These are phyloP conservation scores for Plasmopara viticola DNA, from an alignment of 352 stramenopile genomes.

Conservation along the genomic window DNA sequence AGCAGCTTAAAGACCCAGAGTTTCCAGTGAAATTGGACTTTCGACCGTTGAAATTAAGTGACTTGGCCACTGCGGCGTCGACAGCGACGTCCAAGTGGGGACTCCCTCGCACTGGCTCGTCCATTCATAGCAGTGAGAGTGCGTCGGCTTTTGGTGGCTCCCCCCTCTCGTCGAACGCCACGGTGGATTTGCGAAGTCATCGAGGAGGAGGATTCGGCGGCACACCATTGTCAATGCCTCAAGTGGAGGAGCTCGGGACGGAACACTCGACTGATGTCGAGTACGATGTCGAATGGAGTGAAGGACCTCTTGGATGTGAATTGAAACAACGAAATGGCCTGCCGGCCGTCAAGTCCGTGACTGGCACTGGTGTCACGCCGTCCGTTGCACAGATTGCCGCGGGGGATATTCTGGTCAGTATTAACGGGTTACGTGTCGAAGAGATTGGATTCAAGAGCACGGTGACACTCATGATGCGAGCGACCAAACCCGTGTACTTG, in stretches of 20 bases:
- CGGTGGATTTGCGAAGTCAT: conserved; percentile 22
- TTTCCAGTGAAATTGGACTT: conserved; percentile 74
- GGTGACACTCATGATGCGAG: conserved; percentile 64
- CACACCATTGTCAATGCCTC: conserved; percentile 14
- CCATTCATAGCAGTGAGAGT: conserved; percentile 28
- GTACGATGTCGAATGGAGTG: conserved; percentile 74
- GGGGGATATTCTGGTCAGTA: conserved; percentile 61
- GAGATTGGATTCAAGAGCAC: conserved; percentile 76
- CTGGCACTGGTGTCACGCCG: conserved; percentile 41
- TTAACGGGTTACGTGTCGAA: conserved; percentile 70
- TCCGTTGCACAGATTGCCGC: conserved; percentile 63
- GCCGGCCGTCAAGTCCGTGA: conserved; percentile 65
- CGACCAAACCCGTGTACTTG: conserved; percentile 71
- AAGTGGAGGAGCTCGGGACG: conserved; percentile 9
- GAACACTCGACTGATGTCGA: conserved; percentile 36
- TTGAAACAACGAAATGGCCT: conserved; percentile 66
- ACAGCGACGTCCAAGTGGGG: conserved; percentile 16
- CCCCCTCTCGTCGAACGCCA: conserved; percentile 24
- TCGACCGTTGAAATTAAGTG: conserved; percentile 43
- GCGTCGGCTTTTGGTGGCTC: conserved; percentile 26
- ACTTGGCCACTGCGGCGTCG: conserved; percentile 21
- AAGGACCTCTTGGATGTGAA: conserved; percentile 64
- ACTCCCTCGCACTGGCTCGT: conserved; percentile 22
- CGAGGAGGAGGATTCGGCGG: conserved; percentile 20
- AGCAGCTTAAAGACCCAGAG: conserved; percentile 45